These are phyloP conservation scores for Starmerella etchellsii DNA, from an alignment of 805 yeast species.

Conservation along the genomic window DNA sequence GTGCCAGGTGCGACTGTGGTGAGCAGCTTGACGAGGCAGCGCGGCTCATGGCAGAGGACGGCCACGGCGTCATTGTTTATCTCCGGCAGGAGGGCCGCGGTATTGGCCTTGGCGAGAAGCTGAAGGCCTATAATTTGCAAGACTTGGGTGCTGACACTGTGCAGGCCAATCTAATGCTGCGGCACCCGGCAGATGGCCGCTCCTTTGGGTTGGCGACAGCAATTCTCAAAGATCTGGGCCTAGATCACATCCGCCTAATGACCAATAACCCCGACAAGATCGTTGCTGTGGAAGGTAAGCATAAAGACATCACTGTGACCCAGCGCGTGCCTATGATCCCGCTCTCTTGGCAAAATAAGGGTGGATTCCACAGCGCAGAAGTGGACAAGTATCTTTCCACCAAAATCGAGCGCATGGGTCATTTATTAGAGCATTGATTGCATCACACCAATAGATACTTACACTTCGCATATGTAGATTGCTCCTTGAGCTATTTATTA, in stretches of 20 bases:
- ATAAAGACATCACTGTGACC: conserved; percentile 57
- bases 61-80: conserved; percentile 90
- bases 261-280: conserved; percentile 97
- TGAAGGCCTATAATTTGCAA: conserved; percentile 92
- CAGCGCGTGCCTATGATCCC: conserved; percentile 97
- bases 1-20: conserved; percentile 98
- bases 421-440: conserved; percentile 36
- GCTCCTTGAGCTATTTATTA: no score
- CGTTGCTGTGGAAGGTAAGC: conserved; percentile 81
- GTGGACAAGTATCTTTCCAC: conserved; percentile 89
- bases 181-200: conserved; percentile 98
- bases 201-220: conserved; percentile 90
- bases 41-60: conserved; percentile 70
- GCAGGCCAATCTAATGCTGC: conserved; percentile 78
- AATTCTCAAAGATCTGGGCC: conserved; percentile 70
- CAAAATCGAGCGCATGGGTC: conserved; percentile 96
- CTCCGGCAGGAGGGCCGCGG: conserved; percentile 98
- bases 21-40: conserved; percentile 99
- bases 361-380: conserved; percentile 71
- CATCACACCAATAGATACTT: neutral
- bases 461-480: no score
- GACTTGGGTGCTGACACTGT: conserved; percentile 98
- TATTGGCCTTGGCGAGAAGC: conserved; percentile 93
- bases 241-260: conserved; percentile 55
- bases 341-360: conserved; percentile 63